Percentiles rank a stretch among this genome's conserved stretches.
These are phyloP conservation scores for Rosa chinensis DNA, from an alignment of 306 rosid species.

Conservation along the genomic window DNA sequence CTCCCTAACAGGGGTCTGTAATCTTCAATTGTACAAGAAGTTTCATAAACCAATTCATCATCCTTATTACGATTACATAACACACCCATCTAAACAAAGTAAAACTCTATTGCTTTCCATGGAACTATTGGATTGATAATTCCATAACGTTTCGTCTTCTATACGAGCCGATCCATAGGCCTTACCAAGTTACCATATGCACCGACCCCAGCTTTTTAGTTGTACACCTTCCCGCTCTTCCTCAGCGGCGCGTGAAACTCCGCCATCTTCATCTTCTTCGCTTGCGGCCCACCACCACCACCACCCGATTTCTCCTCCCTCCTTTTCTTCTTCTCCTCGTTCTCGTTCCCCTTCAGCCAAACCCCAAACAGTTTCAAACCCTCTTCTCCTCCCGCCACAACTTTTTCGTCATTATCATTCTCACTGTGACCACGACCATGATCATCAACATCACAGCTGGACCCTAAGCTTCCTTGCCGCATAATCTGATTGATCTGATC, in stretches of 20 bases:
- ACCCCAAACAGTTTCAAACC: conserved; percentile 90
- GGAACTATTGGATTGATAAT: conserved; percentile 4
- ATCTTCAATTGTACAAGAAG: neutral
- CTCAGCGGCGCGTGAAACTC: conserved; percentile 41
- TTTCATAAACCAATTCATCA: neutral
- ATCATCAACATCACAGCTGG: conserved; percentile 31
- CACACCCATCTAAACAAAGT: neutral
- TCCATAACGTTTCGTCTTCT: neutral
- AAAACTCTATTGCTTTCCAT: neutral
- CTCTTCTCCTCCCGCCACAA: conserved; percentile 28
- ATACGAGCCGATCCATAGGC: conserved; percentile 7
- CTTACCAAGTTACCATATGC: conserved; percentile 18
- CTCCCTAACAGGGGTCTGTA: neutral
- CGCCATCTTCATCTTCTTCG: conserved; percentile 48
- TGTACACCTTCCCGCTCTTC: conserved; percentile 58
- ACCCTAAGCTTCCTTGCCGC: conserved; percentile 43
- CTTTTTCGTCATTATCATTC: conserved; percentile 3
- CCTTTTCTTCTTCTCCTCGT: conserved; percentile 31
- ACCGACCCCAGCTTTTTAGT: conserved; percentile 35
- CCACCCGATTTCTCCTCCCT: conserved; percentile 49
- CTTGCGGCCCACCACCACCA: conserved; percentile 39
- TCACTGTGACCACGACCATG: conserved; percentile 14
- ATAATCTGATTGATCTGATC: conserved; percentile 67
- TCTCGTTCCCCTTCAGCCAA: conserved; percentile 57
- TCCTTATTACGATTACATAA: conserved; percentile 2